Base-by-base conservation (phyloP, 2,329 filamentous ascomycete genomes). In the Hymenoscyphus linearis region DNA sequence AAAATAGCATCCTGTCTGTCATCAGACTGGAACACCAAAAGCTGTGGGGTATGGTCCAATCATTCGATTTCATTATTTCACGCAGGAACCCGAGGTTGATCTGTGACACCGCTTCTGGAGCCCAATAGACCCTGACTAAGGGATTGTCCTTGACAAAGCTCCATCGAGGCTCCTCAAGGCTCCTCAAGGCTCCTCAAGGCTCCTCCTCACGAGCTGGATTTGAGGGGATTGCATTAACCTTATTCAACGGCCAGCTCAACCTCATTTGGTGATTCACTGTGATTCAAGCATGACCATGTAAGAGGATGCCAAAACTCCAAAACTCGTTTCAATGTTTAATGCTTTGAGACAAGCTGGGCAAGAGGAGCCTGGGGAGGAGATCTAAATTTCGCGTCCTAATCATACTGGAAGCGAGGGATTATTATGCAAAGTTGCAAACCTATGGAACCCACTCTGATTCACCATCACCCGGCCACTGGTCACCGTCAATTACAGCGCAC, bases 341-440 rank as follows among this genome's bases (percentile, higher is more conserved):
- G 64, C 65, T 65, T 65, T 68, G 62, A 68, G 50, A 65, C 64
- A 22, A 9, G n/a, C 40, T 47, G 40, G 40, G 18, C 18, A 25
- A 22, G 10, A 22, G 4, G 31, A 9, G 27, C 27, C 27, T 31
- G 27, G 57, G 6, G n/a, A n/a, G 63, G 64, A 65, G 61, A 68
- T 67, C 65, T n/a, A 66, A 52, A 62, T 64, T 50, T 37, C 59
- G 52, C 12, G 57, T 60, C n/a, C 37, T 57, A 40, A 35, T 53
- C 54, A 47, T 56, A 36, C 18, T 47, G 37, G 56, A 64, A 59
- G 62, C 64, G 61, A 62, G 57, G 57, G 36, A 55, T 64, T 62
- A 55, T 64, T 62, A 64, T 63, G 63, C 59, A 50, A 61, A n/a
- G n/a, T n/a, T n/a, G n/a, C n/a, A n/a, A n/a, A n/a, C n/a, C n/a